Conservation (phyloP, 345 rosid species). For the Euphorbia pulcherrima region DNA sequence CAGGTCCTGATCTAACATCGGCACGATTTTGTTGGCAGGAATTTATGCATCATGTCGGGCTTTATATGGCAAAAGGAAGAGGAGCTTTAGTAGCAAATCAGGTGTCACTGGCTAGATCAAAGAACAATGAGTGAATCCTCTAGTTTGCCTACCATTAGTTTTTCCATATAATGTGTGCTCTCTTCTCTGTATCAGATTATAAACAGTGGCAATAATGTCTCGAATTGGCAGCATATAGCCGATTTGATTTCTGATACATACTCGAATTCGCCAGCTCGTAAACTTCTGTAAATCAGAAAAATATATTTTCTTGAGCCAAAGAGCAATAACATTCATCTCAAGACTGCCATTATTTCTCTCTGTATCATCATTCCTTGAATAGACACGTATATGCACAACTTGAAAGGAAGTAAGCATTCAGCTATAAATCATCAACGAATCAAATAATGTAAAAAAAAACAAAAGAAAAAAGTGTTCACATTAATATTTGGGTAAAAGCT, state of each 20-base stretch:
- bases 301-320: no score
- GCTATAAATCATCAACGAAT: neutral
- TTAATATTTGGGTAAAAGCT: neutral
- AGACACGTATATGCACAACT: no score
- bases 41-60: slow-evolving; percentile 52
- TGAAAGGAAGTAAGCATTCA: neutral
- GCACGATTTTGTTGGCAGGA: slow-evolving; percentile 26
- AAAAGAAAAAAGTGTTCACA: neutral
- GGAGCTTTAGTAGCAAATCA: slow-evolving; percentile 45
- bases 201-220: neutral
- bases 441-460: neutral
- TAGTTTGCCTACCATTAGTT: neutral
- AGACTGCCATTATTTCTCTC: no score
- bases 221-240: neutral
- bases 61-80: slow-evolving; percentile 56
- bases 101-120: slow-evolving; percentile 20
- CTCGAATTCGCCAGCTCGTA: no score
- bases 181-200: neutral
- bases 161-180: neutral
- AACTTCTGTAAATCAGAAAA: no score
- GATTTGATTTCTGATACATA: no score
- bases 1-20: neutral
- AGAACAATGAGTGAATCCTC: slow-evolving; percentile 19
- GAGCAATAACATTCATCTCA: no score
- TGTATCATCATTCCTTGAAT: no score